Percentiles rank a stretch among this genome's conserved stretches.
phyloP scores from a whole-genome alignment of 2,329 filamentous ascomycete genomes.

The Phialophora verrucosa region DNA sequence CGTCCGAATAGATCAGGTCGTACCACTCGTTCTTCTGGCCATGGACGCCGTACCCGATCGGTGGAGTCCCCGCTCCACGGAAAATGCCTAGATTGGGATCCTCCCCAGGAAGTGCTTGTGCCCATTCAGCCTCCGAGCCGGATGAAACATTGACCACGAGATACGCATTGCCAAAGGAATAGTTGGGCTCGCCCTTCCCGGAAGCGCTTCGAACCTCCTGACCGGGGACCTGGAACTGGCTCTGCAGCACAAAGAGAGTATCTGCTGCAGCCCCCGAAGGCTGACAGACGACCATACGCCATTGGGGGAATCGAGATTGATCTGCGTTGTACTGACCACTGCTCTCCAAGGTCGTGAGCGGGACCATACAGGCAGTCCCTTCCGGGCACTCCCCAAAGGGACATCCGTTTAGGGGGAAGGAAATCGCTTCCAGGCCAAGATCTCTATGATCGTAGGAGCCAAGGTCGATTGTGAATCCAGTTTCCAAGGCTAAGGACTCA shows the following conservation, averaged over 20 bases:
- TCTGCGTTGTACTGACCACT: background rate
- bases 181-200: background rate
- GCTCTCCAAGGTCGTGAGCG: background rate
- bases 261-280: background rate
- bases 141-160: conserved; percentile 12
- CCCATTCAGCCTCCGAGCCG: conserved; percentile 13
- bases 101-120: conserved; percentile 7
- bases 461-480: background rate
- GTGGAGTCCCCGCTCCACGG: conserved; percentile 3
- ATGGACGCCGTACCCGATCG: conserved; percentile 11
- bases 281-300: conserved; percentile 2
- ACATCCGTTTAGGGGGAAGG: background rate
- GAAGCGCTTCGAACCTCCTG: background rate
- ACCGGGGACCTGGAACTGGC: background rate
- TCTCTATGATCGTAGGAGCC: background rate
- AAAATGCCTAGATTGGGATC: conserved; percentile 15
- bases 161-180: conserved; percentile 17
- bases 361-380: conserved; percentile 6
- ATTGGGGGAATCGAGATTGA: background rate
- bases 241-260: conserved; percentile 1
- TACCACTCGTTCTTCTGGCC: conserved; percentile 19
- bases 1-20: conserved; percentile 10
- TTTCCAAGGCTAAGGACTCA: conserved; percentile 4
- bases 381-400: background rate
- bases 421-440: conserved; percentile 7